phyloP scores from a whole-genome alignment of 768 basidiomycete genomes.

The Leccinellum rugosiceps region DNA sequence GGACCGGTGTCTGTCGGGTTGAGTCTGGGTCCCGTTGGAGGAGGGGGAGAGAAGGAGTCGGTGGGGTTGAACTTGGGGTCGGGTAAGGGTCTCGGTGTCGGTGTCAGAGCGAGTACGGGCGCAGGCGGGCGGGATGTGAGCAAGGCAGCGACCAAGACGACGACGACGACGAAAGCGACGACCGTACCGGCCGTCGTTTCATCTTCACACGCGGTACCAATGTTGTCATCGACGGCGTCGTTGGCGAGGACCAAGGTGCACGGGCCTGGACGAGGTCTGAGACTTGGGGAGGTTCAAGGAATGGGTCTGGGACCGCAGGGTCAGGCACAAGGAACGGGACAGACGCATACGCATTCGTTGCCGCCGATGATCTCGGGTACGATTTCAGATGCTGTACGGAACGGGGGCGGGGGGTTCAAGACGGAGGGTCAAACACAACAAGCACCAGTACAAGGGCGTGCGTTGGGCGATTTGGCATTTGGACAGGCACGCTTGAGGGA shows the following conservation, averaged over 20 bases:
- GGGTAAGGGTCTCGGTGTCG: slow-evolving; percentile 23
- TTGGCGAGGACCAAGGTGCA: slow-evolving; percentile 49
- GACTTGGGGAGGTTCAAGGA: not conserved
- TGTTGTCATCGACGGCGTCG: slow-evolving; percentile 73
- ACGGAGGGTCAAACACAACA: not conserved
- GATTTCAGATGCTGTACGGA: slow-evolving; percentile 16
- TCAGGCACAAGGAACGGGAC: slow-evolving; percentile 8
- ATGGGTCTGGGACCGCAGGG: not conserved
- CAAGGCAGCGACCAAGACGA: slow-evolving; percentile 28
- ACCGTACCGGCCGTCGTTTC: slow-evolving; percentile 69
- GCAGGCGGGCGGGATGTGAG: slow-evolving; percentile 11
- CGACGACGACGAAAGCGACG: slow-evolving; percentile 57
- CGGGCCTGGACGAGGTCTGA: slow-evolving; percentile 18
- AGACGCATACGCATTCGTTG: slow-evolving; percentile 12
- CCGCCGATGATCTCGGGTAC: slow-evolving; percentile 38
- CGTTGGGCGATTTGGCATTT: slow-evolving; percentile 56
- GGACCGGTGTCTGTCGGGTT: not conserved
- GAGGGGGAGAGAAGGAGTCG: not conserved
- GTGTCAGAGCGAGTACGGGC: not conserved
- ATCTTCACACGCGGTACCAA: slow-evolving; percentile 70
- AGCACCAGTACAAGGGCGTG: slow-evolving; percentile 9
- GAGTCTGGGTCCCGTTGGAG: not conserved
- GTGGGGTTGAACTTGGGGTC: too few species aligned
- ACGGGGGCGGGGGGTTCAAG: not conserved
- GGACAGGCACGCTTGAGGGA: slow-evolving; percentile 75